Evolutionary conservation across 805 yeast genomes (phyloP).

Genomic region (Kazachstania kunashirensis): DNA sequence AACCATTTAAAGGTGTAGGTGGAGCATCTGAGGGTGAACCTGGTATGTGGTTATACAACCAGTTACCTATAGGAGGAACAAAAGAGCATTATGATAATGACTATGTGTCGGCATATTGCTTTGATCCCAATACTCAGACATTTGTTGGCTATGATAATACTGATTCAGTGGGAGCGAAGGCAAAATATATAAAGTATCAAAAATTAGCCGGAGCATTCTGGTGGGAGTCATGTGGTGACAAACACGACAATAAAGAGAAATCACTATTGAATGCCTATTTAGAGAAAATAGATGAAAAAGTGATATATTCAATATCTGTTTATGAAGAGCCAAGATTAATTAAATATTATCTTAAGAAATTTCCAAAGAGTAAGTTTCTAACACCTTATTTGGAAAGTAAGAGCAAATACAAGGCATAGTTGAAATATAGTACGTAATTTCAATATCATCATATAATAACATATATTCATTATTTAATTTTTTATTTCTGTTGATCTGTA

Average conservation of each 20-base stretch:
- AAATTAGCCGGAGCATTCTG: conserved; percentile 78
- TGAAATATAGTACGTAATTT: too few relatives aligned
- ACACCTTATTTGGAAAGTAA: not conserved
- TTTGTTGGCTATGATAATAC: conserved; percentile 62
- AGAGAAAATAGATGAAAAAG: conserved; percentile 14
- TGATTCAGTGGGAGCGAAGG: conserved; percentile 45
- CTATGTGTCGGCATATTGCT: conserved; percentile 47
- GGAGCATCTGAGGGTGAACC: conserved; percentile 37
- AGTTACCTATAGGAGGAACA: conserved; percentile 39
- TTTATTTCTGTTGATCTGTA: too few relatives aligned
- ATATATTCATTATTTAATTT: too few relatives aligned
- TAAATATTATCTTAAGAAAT: conserved; percentile 14
- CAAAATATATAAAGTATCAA: conserved; percentile 40
- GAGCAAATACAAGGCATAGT: too few relatives aligned
- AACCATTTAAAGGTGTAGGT: conserved; percentile 36
- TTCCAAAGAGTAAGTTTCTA: conserved; percentile 14
- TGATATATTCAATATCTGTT: conserved; percentile 8
- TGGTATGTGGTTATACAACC: conserved; percentile 46
- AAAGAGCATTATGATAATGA: conserved; percentile 43
- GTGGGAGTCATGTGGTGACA: conserved; percentile 90
- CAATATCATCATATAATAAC: too few relatives aligned
- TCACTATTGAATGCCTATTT: conserved; percentile 40
- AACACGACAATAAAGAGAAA: conserved; percentile 22
- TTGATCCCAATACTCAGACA: conserved; percentile 29
- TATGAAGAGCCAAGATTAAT: conserved; percentile 11